These are phyloP conservation scores for Tulasnella calospora DNA, from an alignment of 768 basidiomycete genomes.

Conservation along the genomic window DNA sequence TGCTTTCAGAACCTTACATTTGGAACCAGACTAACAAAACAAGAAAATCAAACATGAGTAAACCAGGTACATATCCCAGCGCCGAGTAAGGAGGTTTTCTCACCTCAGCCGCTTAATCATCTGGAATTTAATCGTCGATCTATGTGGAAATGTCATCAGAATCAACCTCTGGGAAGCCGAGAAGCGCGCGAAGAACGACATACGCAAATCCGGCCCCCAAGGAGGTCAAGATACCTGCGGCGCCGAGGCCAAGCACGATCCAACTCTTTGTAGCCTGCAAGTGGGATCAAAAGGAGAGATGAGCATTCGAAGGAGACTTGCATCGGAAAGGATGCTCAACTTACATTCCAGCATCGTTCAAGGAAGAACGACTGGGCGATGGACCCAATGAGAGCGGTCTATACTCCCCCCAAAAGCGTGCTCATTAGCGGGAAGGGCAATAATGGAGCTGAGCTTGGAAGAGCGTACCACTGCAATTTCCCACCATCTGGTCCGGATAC, in stretches of 20 bases:
- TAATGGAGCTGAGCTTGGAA: not conserved
- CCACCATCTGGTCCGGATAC: not conserved
- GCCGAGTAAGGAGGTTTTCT: not conserved
- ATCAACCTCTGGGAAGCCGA: not conserved
- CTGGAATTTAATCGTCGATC: constrained; percentile 8
- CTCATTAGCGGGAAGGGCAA: not conserved
- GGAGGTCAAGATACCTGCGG: not conserved
- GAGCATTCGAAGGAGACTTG: no score
- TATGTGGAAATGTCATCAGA: not conserved
- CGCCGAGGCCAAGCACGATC: not conserved
- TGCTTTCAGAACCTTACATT: not conserved
- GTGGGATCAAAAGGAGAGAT: not conserved
- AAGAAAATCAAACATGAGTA: not conserved
- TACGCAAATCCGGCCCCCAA: constrained; percentile 14
- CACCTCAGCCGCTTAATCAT: not conserved
- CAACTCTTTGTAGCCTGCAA: constrained; percentile 19
- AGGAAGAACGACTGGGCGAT: constrained; percentile 19
- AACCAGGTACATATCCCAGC: not conserved
- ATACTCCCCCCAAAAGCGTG: not conserved
- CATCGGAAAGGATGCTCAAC: no score
- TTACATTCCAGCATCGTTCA: constrained; percentile 17
- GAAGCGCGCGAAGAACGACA: not conserved
- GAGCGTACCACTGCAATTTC: constrained; percentile 20
- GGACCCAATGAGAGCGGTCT: constrained; percentile 11
- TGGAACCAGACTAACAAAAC: not conserved